phyloP scores from a whole-genome alignment of 805 yeast genomes.

The Tetrapisispora iriomotensis region DNA sequence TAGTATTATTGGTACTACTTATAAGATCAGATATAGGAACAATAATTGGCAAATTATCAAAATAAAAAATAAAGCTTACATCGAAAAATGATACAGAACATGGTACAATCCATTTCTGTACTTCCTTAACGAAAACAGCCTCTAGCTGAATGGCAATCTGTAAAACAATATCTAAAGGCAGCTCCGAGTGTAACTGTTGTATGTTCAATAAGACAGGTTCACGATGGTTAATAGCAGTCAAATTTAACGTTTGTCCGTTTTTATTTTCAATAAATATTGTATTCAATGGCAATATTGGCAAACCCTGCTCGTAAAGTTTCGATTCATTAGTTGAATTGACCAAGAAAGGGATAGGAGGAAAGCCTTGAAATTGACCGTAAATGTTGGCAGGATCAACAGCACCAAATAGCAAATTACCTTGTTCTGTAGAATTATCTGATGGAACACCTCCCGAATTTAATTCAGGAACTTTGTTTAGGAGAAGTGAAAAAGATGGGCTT shows the following conservation, averaged over 20 bases:
- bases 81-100: constrained; percentile 41
- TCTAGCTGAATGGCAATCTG: constrained; percentile 59
- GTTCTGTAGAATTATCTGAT: constrained; percentile 4
- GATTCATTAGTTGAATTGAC: constrained; percentile 12
- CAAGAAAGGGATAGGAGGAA: constrained; percentile 38
- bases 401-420: constrained; percentile 43
- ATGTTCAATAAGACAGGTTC: constrained; percentile 51
- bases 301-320: constrained; percentile 29
- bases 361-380: constrained; percentile 39
- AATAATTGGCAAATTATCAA: constrained; percentile 42
- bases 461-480: no score
- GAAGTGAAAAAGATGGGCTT: constrained; percentile 37
- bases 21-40: constrained; percentile 43
- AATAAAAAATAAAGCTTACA: constrained; percentile 42
- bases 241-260: constrained; percentile 30
- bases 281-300: constrained; percentile 39
- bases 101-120: constrained; percentile 49
- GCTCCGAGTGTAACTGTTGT: constrained; percentile 38
- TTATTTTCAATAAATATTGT: constrained; percentile 36
- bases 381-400: constrained; percentile 41
- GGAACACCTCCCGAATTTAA: constrained; percentile 26
- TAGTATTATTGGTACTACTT: constrained; percentile 27
- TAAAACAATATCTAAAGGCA: constrained; percentile 49
- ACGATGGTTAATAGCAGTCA: constrained; percentile 30
- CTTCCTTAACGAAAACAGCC: constrained; percentile 44